Base-by-base conservation (phyloP, 139 green algal species). In the Coelastrella sp. region DNA sequence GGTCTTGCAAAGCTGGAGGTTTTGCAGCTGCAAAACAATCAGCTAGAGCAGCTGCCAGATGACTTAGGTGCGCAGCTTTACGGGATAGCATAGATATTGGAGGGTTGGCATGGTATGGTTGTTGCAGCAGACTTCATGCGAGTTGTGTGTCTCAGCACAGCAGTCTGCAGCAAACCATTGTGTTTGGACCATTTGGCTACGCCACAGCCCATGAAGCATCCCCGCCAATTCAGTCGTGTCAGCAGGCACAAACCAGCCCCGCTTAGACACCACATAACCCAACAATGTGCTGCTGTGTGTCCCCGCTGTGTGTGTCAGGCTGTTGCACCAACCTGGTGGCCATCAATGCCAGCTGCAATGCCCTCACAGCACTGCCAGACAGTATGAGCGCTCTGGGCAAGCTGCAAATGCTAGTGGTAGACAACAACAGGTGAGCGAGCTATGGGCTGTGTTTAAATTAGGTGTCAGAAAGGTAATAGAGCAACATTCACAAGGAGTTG, bases 1-100 rank as follows among this genome's bases (percentile, higher is more conserved):
- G n/a, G n/a, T n/a, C n/a, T n/a, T n/a, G n/a, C n/a, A n/a, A 61
- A 60, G 54, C 78, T 91, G 77, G 23, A 84, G n/a, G 89, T 92
- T 76, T 6, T 94, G 16, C 81, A 94, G 22, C 59, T 89, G 22
- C 57, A 79, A 1, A 57, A 91, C 74, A 96, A 96, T 66, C 84
- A 85, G 64, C 83, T 96, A 13, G 16, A 65, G 8, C 90, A 61
- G 74, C 73, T 95, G 73, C 93, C 93, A n/a, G 23, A 76, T 2
- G 32, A 80, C 54, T 73, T 96, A 65, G 90, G 91, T 76, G 47
- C 22, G 60, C 74, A 14, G 57, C 10, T 10, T 2, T 13, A 10
- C 61, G 32, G 32, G 32, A 47, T 47, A 1, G 32, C 32, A 47
- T 47, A 1, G 32, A 47, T 47, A 47, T 47, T 47, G 32, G 32